Evolutionary conservation across 1,284 basidiomycete genomes (phyloP).

Genomic region (Malassezia caprae): DNA sequence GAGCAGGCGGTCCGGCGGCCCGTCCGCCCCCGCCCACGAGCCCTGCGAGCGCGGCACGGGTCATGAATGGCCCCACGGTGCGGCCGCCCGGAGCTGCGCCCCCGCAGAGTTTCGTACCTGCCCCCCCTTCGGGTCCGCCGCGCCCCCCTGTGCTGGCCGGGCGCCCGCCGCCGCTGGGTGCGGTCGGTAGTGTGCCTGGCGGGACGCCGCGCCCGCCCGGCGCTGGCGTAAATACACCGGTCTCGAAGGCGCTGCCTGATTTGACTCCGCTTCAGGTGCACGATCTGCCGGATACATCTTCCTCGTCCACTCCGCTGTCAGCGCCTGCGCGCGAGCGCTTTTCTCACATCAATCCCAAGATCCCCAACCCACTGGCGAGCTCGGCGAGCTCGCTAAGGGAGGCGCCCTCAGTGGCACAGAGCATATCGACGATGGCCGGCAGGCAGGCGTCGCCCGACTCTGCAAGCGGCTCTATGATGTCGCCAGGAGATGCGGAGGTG

Average conservation of each 20-base stretch:
- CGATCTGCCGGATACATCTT: not conserved
- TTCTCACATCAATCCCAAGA: constrained; percentile 4
- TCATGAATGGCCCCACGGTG: too few relatives aligned
- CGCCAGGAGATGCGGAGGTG: constrained; percentile 17
- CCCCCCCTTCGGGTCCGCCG: not conserved
- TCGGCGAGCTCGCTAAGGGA: not conserved
- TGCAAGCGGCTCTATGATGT: not conserved
- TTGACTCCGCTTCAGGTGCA: not conserved
- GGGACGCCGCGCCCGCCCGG: not conserved
- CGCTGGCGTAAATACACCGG: not conserved
- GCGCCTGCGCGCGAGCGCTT: not conserved
- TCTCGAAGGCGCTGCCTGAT: not conserved
- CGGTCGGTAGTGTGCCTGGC: not conserved
- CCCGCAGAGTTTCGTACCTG: not conserved
- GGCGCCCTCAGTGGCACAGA: not conserved
- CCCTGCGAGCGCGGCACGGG: not conserved
- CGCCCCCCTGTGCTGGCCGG: not conserved
- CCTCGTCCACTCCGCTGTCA: not conserved
- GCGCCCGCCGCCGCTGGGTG: not conserved
- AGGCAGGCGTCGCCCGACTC: constrained; percentile 26
- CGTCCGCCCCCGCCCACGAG: not conserved
- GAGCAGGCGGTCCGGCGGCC: not conserved
- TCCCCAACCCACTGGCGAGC: constrained; percentile 1
- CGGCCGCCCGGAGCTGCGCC: not conserved
- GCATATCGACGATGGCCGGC: constrained; percentile 33